Percentiles rank a stretch among this genome's conserved stretches.
phyloP scores from a whole-genome alignment of 1,284 basidiomycete genomes.

The Heterobasidion annosum region DNA sequence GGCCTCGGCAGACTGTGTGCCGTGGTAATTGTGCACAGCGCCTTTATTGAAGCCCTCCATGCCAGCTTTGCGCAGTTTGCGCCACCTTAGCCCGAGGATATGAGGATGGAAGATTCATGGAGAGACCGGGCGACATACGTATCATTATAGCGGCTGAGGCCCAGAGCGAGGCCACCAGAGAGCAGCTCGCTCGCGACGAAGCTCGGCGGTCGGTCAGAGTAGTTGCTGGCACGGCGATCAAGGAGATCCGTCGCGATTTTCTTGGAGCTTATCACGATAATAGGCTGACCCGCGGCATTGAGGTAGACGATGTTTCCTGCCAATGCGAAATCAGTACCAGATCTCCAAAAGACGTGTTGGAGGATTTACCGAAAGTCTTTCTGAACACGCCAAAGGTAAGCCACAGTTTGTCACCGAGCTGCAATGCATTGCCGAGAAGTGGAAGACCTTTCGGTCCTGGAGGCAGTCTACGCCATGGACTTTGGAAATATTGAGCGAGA shows the following conservation, averaged over 20 bases:
- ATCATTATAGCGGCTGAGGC: slow-evolving; percentile 9
- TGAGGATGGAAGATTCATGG: not conserved
- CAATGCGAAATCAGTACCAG: not conserved
- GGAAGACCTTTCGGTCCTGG: slow-evolving; percentile 1
- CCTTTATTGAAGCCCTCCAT: slow-evolving; percentile 11
- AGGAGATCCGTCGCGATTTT: slow-evolving; percentile 17
- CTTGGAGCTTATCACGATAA: slow-evolving; percentile 17
- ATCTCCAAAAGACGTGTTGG: not conserved
- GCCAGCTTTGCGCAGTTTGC: slow-evolving; percentile 11
- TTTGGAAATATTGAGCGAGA: not conserved
- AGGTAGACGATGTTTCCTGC: slow-evolving; percentile 18
- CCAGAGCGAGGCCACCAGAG: slow-evolving; percentile 10
- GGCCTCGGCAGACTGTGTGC: slow-evolving; percentile 8
- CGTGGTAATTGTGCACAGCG: slow-evolving; percentile 6
- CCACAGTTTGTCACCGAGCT: not conserved
- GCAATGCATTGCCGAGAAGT: not conserved
- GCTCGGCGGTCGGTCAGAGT: slow-evolving; percentile 16
- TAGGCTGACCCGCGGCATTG: slow-evolving; percentile 14
- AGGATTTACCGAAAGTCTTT: not conserved
- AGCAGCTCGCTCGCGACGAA: slow-evolving; percentile 11
- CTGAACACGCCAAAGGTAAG: not conserved
- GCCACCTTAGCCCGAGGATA: slow-evolving; percentile 5
- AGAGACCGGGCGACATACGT: slow-evolving; percentile 1
- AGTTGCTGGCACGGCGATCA: slow-evolving; percentile 16
- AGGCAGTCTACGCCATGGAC: not conserved